These are phyloP conservation scores for Pestalotiopsis sp. DNA, from an alignment of 2,329 filamentous ascomycete genomes.

Conservation along the genomic window DNA sequence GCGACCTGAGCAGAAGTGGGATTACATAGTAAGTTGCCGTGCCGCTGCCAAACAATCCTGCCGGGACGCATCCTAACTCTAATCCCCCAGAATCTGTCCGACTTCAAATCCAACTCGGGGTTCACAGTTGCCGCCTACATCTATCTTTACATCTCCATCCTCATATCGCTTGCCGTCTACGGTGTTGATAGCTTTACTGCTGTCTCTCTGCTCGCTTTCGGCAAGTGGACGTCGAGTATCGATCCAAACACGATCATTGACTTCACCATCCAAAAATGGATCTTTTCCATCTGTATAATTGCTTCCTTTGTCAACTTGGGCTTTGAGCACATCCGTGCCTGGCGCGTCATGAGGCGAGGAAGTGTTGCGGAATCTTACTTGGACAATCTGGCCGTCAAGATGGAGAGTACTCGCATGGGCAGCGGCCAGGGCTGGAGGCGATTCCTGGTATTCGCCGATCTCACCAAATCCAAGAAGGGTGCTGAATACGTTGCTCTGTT, in stretches of 20 bases:
- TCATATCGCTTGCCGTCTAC: constrained; percentile 83
- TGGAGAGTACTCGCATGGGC: constrained; percentile 80
- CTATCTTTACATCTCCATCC: constrained; percentile 79
- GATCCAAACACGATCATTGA: constrained; percentile 70
- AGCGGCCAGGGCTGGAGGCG: constrained; percentile 79
- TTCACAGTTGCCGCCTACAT: constrained; percentile 78
- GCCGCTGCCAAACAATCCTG: not conserved
- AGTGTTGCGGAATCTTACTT: constrained; percentile 92
- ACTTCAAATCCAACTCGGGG: constrained; percentile 85
- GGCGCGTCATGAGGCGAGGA: constrained; percentile 78
- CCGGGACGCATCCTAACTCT: constrained; percentile 10
- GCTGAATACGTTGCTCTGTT: constrained; percentile 89
- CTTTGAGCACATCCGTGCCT: constrained; percentile 79
- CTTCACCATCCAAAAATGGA: constrained; percentile 84
- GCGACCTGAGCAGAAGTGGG: constrained; percentile 88
- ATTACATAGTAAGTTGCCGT: constrained; percentile 72
- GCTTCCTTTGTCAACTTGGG: constrained; percentile 81
- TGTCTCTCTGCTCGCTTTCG: constrained; percentile 85
- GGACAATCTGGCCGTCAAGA: constrained; percentile 80
- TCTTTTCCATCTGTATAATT: constrained; percentile 91
- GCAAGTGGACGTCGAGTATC: constrained; percentile 85
- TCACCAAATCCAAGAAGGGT: constrained; percentile 90
- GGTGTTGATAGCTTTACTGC: constrained; percentile 91
- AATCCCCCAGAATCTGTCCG: constrained; percentile 49
- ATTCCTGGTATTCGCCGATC: constrained; percentile 88